Conservation (phyloP, 2,329 filamentous ascomycete species). For the Alternaria incomplexa region DNA sequence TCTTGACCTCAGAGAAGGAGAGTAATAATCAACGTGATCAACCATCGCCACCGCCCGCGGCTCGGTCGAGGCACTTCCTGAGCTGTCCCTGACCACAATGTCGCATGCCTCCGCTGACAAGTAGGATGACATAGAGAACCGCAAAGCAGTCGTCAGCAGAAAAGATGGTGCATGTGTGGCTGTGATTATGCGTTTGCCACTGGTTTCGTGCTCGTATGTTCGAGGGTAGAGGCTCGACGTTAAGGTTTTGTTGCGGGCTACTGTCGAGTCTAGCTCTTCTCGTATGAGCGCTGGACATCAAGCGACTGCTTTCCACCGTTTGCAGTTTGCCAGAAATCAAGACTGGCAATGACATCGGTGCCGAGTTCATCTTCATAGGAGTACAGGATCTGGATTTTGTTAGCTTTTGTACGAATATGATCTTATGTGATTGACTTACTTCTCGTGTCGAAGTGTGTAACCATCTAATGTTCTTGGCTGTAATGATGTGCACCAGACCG, state of each 20-base stretch:
- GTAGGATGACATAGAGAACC: background rate
- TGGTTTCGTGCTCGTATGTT: slow-evolving; percentile 5
- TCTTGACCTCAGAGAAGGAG: background rate
- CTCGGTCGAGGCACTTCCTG: slow-evolving; percentile 6
- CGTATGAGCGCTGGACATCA: slow-evolving; percentile 32
- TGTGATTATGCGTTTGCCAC: background rate
- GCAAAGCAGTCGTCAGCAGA: background rate
- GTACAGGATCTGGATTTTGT: slow-evolving; percentile 78
- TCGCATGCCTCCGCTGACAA: background rate
- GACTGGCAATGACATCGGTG: slow-evolving; percentile 89
- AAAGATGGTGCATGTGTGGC: background rate
- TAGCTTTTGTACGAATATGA: slow-evolving; percentile 8
- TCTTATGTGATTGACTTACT: slow-evolving; percentile 59
- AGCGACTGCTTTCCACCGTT: slow-evolving; percentile 35
- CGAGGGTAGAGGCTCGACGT: slow-evolving; percentile 8
- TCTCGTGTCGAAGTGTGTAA: slow-evolving; percentile 96
- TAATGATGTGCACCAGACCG: slow-evolving; percentile 89
- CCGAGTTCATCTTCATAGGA: slow-evolving; percentile 96
- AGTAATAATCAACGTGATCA: slow-evolving; percentile 3
- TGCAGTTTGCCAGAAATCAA: slow-evolving; percentile 84
- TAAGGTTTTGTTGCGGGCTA: background rate
- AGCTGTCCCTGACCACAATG: background rate
- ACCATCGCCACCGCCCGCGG: slow-evolving; percentile 10
- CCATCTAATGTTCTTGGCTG: slow-evolving; percentile 96
- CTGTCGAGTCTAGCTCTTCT: slow-evolving; percentile 29